These are phyloP conservation scores for Talaromyces sp. DNA, from an alignment of 2,329 filamentous ascomycete genomes.

Conservation along the genomic window DNA sequence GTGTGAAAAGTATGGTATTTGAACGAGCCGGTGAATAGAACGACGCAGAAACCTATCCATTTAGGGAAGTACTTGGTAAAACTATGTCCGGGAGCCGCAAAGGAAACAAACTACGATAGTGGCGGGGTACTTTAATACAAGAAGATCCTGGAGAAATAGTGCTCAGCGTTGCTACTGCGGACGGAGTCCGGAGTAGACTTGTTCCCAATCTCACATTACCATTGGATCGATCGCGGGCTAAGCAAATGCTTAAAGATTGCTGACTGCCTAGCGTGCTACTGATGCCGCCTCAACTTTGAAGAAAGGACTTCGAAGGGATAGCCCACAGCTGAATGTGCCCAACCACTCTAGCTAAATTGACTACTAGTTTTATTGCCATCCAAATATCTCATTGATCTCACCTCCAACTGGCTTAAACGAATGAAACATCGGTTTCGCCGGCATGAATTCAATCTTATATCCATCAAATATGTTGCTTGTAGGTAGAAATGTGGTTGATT, in stretches of 20 bases:
- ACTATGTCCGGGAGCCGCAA: not conserved
- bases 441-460: not conserved
- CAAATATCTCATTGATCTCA: not conserved
- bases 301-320: not conserved
- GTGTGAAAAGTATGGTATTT: not conserved
- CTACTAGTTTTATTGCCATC: not conserved
- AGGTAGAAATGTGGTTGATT: not conserved
- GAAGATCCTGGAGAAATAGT: not conserved
- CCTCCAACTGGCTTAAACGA: not conserved
- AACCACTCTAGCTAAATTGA: not conserved
- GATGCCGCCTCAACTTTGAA: not conserved
- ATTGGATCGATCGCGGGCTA: not conserved
- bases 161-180: not conserved
- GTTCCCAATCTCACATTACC: too few species aligned
- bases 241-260: not conserved
- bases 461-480: not conserved
- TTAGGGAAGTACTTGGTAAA: not conserved
- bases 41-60: not conserved
- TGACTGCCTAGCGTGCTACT: not conserved
- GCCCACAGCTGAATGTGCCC: not conserved
- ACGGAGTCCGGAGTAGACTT: not conserved
- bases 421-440: constrained; percentile 2
- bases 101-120: not conserved
- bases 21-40: not conserved
- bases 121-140: not conserved